Conservation (phyloP, 371 early-diverging fungal species). For the Circinella minor region DNA sequence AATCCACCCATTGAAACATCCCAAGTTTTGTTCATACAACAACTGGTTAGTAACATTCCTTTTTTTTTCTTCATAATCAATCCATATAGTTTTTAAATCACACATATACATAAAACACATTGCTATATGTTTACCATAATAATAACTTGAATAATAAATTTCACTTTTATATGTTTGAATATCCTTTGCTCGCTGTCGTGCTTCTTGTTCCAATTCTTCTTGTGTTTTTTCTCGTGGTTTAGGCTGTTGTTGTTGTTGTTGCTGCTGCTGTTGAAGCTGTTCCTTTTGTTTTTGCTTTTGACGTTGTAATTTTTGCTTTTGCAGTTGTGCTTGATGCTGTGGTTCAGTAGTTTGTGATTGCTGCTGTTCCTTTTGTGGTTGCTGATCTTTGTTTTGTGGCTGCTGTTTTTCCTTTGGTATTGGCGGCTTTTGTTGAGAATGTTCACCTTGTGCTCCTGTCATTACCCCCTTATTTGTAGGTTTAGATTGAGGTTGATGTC, state of each 20-base stretch:
- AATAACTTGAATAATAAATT: slow-evolving; percentile 15
- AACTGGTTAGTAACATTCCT: no score
- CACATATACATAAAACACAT: neutral
- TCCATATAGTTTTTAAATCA: no score
- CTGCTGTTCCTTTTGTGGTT: slow-evolving; percentile 6
- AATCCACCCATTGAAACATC: neutral
- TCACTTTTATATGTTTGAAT: slow-evolving; percentile 8
- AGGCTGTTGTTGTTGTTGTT: slow-evolving; percentile 1
- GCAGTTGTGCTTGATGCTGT: neutral
- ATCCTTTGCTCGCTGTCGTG: slow-evolving; percentile 16
- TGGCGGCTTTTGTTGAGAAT: neutral
- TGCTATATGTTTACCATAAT: slow-evolving; percentile 13
- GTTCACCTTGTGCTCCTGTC: neutral
- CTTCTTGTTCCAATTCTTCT: slow-evolving; percentile 15
- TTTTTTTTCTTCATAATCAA: no score
- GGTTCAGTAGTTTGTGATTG: slow-evolving; percentile 10
- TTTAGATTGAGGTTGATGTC: neutral
- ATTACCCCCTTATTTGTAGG: no score
- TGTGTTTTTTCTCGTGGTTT: slow-evolving; percentile 11
- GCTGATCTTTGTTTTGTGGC: neutral
- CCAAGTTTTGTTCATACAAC: neutral
- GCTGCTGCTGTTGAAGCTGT: neutral
- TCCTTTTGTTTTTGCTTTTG: neutral
- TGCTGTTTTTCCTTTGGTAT: neutral
- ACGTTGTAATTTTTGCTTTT: slow-evolving; percentile 2